Percentiles rank a stretch among this genome's conserved stretches.
Evolutionary conservation across 2,329 filamentous ascomycete genomes (phyloP).

Genomic region (Hirsutella thompsonii): DNA sequence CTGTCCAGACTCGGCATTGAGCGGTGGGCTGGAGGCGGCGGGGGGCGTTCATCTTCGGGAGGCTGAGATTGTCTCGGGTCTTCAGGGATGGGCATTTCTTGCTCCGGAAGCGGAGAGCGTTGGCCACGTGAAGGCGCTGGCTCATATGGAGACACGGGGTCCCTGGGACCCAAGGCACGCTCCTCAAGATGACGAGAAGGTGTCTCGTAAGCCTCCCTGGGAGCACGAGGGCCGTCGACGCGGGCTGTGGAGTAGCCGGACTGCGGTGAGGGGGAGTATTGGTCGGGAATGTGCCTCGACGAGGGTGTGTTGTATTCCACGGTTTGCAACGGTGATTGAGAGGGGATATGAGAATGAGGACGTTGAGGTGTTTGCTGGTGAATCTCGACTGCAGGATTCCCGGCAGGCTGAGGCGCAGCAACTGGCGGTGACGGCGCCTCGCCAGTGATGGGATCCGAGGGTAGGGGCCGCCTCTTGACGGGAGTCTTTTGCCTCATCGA

Average conservation of each 20-base stretch:
- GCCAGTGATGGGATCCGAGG: slow-evolving; percentile 59
- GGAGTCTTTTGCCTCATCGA: slow-evolving; percentile 38
- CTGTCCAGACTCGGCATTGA: slow-evolving; percentile 30
- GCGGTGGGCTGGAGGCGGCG: slow-evolving; percentile 43
- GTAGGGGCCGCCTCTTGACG: slow-evolving; percentile 74
- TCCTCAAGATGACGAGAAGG: slow-evolving; percentile 23
- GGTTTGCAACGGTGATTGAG: slow-evolving; percentile 39
- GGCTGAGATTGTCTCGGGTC: slow-evolving; percentile 20
- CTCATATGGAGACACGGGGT: slow-evolving; percentile 18
- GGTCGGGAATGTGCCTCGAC: slow-evolving; percentile 22
- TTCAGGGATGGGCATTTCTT: slow-evolving; percentile 16
- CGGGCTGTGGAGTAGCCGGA: slow-evolving; percentile 7
- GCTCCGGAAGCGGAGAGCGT: slow-evolving; percentile 19
- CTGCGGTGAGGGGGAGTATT: slow-evolving; percentile 20
- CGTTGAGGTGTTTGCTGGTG: slow-evolving; percentile 34
- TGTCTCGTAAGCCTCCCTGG: slow-evolving; percentile 22
- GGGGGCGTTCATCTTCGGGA: slow-evolving; percentile 33
- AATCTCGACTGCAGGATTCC: slow-evolving; percentile 16
- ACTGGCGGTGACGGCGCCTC: slow-evolving; percentile 24
- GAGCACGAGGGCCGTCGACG: slow-evolving; percentile 15
- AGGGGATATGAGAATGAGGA: slow-evolving; percentile 32
- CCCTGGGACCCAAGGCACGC: slow-evolving; percentile 20
- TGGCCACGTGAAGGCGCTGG: slow-evolving; percentile 23
- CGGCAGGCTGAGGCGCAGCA: slow-evolving; percentile 10
- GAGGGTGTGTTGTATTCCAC: slow-evolving; percentile 36